Evolutionary conservation across 441 rosid genomes (phyloP).

Genomic region (Lepidium campestre): DNA sequence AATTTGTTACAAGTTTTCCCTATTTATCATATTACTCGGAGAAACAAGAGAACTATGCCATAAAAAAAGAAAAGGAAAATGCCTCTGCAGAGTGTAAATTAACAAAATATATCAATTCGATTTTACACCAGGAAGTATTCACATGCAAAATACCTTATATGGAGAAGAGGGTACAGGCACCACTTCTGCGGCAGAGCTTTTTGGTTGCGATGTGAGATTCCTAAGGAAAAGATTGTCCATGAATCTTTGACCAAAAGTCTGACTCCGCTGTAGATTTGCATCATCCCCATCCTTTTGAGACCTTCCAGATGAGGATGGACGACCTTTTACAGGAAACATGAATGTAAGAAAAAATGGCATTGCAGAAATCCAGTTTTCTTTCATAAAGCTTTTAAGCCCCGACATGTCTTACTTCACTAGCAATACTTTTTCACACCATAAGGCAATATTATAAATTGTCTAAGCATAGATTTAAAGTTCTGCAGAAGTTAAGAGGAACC

Average conservation of each 20-base stretch:
- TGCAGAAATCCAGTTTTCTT: not conserved
- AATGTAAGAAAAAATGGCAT: constrained; percentile 1
- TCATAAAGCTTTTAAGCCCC: not conserved
- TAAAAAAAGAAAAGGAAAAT: not conserved
- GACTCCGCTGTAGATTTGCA: constrained; percentile 57
- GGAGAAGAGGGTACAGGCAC: constrained; percentile 73
- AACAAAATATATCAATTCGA: not conserved
- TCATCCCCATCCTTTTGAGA: constrained; percentile 57
- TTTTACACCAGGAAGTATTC: not conserved
- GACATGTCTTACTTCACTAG: not conserved
- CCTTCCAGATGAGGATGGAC: constrained; percentile 86
- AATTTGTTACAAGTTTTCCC: constrained; percentile 6
- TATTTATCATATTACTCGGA: not conserved
- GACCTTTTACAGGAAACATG: constrained; percentile 42
- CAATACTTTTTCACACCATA: not conserved
- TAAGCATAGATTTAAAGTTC: not conserved
- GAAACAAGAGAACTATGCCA: not conserved
- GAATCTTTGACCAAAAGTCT: constrained; percentile 85
- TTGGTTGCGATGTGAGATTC: constrained; percentile 78
- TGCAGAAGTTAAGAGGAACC: constrained; percentile 36
- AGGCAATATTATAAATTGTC: not conserved
- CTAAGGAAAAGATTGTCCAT: constrained; percentile 89
- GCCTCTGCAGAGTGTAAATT: not conserved
- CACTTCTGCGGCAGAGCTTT: constrained; percentile 48
- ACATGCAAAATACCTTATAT: constrained; percentile 48